A percentile compares a stretch with the other conserved stretches of the same genome.
These are phyloP conservation scores for Fagus sylvatica DNA, from an alignment of 306 rosid genomes.

Conservation along the genomic window DNA sequence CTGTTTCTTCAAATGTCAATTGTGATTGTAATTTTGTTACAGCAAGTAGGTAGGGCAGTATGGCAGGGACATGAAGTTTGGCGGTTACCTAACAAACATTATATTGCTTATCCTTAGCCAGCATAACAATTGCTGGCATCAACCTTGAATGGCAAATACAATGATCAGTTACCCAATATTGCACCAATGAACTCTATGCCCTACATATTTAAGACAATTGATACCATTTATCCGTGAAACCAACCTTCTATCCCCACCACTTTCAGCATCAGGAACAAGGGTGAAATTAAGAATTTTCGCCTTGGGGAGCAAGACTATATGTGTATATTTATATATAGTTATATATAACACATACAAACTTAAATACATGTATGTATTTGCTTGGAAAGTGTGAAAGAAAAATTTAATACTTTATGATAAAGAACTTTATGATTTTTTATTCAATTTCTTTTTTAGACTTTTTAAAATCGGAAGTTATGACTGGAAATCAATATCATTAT, in stretches of 20 bases:
- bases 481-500: too few relatives aligned
- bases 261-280: not conserved
- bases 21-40: not conserved
- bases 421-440: too few relatives aligned
- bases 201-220: slow-evolving; percentile 11
- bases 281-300: not conserved
- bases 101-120: not conserved
- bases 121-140: too few relatives aligned
- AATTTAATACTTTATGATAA: too few relatives aligned
- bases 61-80: not conserved
- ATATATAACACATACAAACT: too few relatives aligned
- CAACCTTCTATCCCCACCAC: not conserved
- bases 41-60: not conserved
- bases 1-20: not conserved
- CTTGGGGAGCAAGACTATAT: too few relatives aligned
- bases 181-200: slow-evolving; percentile 6
- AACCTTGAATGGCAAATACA: not conserved
- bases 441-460: too few relatives aligned
- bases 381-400: too few relatives aligned
- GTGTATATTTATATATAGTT: too few relatives aligned
- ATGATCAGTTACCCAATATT: not conserved
- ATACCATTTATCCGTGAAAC: not conserved
- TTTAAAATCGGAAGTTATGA: too few relatives aligned
- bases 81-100: not conserved
- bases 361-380: too few relatives aligned